phyloP scores from a whole-genome alignment of 129 eudicot genomes.

The Flaveria ramosissima region DNA sequence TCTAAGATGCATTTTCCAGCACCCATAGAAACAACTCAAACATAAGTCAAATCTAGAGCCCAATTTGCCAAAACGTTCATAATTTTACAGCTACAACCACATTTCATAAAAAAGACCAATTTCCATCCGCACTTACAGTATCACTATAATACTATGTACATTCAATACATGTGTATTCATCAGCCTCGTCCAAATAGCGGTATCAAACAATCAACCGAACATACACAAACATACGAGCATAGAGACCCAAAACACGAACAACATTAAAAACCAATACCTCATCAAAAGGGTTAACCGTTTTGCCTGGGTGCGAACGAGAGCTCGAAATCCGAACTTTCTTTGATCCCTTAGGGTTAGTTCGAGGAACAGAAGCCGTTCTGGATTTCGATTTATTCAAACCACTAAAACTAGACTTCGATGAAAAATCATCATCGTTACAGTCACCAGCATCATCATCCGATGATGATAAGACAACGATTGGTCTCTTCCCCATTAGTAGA shows the following conservation, averaged over 20 bases:
- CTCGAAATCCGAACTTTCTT: constrained; percentile 53
- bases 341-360: constrained; percentile 47
- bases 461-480: constrained; percentile 51
- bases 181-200: not conserved
- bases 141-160: not conserved
- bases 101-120: not conserved
- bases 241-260: not conserved
- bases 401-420: constrained; percentile 19
- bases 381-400: constrained; percentile 31
- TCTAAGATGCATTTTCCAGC: not conserved
- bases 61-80: not conserved
- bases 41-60: not conserved
- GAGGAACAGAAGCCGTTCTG: constrained; percentile 51
- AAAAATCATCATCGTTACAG: constrained; percentile 19
- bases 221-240: too few relatives aligned
- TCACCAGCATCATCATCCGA: constrained; percentile 53
- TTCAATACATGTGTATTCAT: not conserved
- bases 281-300: constrained; percentile 30
- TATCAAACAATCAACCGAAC: not conserved
- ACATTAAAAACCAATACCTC: constrained; percentile 30
- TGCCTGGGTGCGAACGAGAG: constrained; percentile 41
- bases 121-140: constrained; percentile 4
- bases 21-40: not conserved
- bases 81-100: not conserved
- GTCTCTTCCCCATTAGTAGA: constrained; percentile 47